Evolutionary conservation across 768 basidiomycete genomes (phyloP).

Genomic region (Cystobasidium ongulense): DNA sequence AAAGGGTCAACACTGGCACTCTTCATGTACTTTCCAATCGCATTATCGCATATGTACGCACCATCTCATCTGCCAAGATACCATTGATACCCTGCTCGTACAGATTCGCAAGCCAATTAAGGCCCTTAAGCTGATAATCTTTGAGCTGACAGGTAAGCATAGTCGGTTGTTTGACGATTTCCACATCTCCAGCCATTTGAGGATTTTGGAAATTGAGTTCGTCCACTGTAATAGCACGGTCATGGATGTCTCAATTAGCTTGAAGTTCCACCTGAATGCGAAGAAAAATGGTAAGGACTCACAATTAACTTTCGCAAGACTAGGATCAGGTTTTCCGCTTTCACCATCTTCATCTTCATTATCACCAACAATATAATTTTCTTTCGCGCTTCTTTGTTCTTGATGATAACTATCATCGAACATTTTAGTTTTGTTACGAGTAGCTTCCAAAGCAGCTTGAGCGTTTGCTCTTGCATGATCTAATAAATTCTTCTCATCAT

Average conservation of each 20-base stretch:
- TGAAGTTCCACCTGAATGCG: too few species aligned
- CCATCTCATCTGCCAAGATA: conserved; percentile 98
- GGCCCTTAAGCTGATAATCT: conserved; percentile 94
- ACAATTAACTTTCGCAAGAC: conserved; percentile 31
- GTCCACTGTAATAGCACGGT: conserved; percentile 55
- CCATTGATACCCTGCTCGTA: conserved; percentile 99
- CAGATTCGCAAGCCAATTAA: conserved; percentile 93
- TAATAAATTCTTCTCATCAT: conserved; percentile 74
- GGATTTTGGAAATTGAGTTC: conserved; percentile 99
- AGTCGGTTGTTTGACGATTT: conserved; percentile 74
- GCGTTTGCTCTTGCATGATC: conserved; percentile 79
- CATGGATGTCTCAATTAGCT: too few species aligned
- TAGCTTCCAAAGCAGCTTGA: conserved; percentile 73
- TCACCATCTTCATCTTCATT: conserved; percentile 3
- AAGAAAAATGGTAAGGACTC: too few species aligned
- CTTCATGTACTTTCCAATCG: too few species aligned
- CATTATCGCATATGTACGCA: conserved; percentile 52
- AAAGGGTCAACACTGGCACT: neutral
- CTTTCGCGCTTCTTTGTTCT: conserved; percentile 72
- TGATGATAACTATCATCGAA: conserved; percentile 78
- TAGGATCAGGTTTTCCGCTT: neutral
- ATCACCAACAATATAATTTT: conserved; percentile 40
- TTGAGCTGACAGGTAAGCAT: conserved; percentile 96
- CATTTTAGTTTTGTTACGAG: conserved; percentile 66
- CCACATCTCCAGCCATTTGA: conserved; percentile 70